Evolutionary conservation across 495 filamentous ascomycete genomes (phyloP).

Genomic region (Xylaria bambusicola): DNA sequence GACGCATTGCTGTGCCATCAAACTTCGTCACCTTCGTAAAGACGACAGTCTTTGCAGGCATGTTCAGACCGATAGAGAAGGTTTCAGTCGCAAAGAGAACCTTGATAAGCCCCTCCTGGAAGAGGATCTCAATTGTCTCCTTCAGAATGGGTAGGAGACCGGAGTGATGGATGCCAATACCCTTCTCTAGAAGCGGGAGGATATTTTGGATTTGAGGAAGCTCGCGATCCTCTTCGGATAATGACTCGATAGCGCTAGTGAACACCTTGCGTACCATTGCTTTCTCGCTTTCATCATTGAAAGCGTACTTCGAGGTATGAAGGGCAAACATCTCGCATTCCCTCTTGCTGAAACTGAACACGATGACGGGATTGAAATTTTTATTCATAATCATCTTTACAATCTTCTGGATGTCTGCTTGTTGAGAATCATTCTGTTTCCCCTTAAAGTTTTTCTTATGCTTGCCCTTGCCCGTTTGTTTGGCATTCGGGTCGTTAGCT

Average conservation of each 20-base stretch:
- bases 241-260: conserved; percentile 79
- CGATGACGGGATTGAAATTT: conserved; percentile 94
- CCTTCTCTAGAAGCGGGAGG: conserved; percentile 82
- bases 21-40: conserved; percentile 96
- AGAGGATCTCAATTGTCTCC: conserved; percentile 97
- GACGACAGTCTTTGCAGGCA: conserved; percentile 98
- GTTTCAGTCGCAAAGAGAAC: conserved; percentile 97
- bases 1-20: conserved; percentile 78
- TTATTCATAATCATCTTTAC: conserved; percentile 98
- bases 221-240: conserved; percentile 86
- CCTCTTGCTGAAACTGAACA: conserved; percentile 98
- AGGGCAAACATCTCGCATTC: conserved; percentile 88
- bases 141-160: conserved; percentile 94
- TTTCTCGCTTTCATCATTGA: conserved; percentile 97
- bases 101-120: conserved; percentile 97
- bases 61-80: conserved; percentile 97
- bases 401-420: conserved; percentile 92
- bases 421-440: conserved; percentile 61
- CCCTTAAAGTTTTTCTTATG: conserved; percentile 90
- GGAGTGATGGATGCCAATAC: conserved; percentile 96
- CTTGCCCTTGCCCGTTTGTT: conserved; percentile 81
- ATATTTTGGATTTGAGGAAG: conserved; percentile 91
- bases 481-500: conserved; percentile 72
- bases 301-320: conserved; percentile 80
- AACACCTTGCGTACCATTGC: conserved; percentile 94